Conservation (phyloP, 1,284 basidiomycete species). For the Lentinula novae-zelandiae region DNA sequence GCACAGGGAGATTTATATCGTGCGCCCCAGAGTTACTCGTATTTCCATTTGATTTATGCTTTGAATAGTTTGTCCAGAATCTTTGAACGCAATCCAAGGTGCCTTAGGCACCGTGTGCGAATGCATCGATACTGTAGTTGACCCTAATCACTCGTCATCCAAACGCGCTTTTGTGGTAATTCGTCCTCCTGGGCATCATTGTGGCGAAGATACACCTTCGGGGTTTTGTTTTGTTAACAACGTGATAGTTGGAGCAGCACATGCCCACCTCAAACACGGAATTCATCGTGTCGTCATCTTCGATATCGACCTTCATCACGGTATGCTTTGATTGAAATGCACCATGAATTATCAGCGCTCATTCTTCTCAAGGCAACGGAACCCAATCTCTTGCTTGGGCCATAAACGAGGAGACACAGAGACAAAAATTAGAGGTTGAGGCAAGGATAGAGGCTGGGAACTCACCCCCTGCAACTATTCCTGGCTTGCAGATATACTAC, state of each 20-base stretch:
- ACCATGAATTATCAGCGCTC: not conserved
- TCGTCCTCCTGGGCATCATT: conserved; percentile 90
- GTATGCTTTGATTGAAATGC: conserved; percentile 29
- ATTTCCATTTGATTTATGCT: not conserved
- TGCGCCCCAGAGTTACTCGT: conserved; percentile 32
- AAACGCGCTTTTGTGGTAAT: conserved; percentile 78
- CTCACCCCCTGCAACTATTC: conserved; percentile 30
- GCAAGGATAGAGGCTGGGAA: conserved; percentile 26
- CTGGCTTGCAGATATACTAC: conserved; percentile 77
- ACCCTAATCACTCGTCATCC: conserved; percentile 11
- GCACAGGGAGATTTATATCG: conserved; percentile 84
- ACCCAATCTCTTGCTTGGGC: conserved; percentile 91
- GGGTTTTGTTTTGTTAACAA: conserved; percentile 97
- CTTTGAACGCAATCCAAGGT: conserved; percentile 71
- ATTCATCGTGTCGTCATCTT: conserved; percentile 83
- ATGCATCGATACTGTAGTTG: conserved; percentile 69
- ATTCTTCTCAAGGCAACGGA: conserved; percentile 68
- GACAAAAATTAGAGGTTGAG: conserved; percentile 51
- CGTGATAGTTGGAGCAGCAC: conserved; percentile 84
- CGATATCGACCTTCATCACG: conserved; percentile 94
- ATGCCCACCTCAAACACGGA: conserved; percentile 80
- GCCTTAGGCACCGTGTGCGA: conserved; percentile 80
- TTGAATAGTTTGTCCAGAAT: conserved; percentile 61
- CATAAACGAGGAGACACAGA: conserved; percentile 85
- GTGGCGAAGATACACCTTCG: conserved; percentile 81